Conservation (phyloP, 257 asterid species). For the Henckelia pumila region DNA sequence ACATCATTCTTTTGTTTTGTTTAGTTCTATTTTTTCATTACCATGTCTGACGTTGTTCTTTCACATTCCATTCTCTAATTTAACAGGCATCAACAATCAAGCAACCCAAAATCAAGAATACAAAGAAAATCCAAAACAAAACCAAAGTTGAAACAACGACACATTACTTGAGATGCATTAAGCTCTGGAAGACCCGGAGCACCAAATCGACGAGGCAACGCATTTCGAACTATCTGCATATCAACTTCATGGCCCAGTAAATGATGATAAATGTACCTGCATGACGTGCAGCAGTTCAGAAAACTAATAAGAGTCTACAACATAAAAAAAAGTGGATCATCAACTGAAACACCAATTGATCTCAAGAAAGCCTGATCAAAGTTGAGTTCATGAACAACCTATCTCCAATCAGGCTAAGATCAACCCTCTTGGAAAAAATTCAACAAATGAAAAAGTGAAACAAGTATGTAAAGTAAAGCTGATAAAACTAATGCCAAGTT, state of each 20-base stretch:
- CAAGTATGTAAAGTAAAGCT: neutral
- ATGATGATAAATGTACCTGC: slow-evolving; percentile 97
- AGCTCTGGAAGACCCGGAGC: slow-evolving; percentile 99
- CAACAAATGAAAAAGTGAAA: neutral
- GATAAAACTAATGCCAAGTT: neutral
- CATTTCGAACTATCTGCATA: slow-evolving; percentile 95
- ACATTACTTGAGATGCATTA: slow-evolving; percentile 92
- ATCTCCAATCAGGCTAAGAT: neutral
- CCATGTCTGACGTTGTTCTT: neutral
- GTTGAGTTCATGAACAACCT: neutral
- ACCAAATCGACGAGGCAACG: slow-evolving; percentile 97
- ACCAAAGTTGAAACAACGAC: slow-evolving; percentile 3
- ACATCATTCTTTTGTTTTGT: neutral
- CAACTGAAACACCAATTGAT: slow-evolving; percentile 14
- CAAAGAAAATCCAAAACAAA: slow-evolving; percentile 2
- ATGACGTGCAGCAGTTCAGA: slow-evolving; percentile 17
- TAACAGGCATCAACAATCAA: slow-evolving; percentile 3
- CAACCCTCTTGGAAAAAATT: neutral
- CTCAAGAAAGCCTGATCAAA: neutral
- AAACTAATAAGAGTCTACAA: neutral
- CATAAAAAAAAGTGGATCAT: neutral
- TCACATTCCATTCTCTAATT: slow-evolving; percentile 14
- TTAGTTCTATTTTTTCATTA: no score
- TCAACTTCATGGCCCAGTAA: slow-evolving; percentile 97
- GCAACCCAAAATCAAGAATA: slow-evolving; percentile 8